A percentile compares a stretch with the other conserved stretches of the same genome.
These are phyloP conservation scores for Phytophthora capsici DNA, from an alignment of 352 stramenopile genomes.

Conservation along the genomic window DNA sequence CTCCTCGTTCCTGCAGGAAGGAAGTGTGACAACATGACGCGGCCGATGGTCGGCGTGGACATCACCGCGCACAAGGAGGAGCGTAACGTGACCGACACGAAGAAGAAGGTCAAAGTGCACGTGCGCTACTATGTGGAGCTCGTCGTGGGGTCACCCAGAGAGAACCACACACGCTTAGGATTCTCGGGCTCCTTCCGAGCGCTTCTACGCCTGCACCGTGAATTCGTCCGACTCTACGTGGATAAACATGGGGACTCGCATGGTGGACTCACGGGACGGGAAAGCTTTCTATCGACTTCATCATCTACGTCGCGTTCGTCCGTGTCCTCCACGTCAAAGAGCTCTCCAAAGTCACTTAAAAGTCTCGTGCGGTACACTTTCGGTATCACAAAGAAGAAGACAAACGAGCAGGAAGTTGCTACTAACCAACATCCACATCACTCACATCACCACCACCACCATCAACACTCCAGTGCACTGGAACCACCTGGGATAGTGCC, in stretches of 20 bases:
- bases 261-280: slow-evolving; percentile 22
- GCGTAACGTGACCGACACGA: slow-evolving; percentile 52
- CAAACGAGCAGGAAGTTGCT: slow-evolving; percentile 10
- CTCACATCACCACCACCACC: slow-evolving; percentile 11
- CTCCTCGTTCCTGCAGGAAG: not conserved
- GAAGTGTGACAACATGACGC: slow-evolving; percentile 29
- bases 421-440: slow-evolving; percentile 27
- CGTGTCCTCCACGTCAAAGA: slow-evolving; percentile 40
- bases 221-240: slow-evolving; percentile 48
- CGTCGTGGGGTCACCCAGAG: slow-evolving; percentile 55
- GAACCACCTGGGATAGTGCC: slow-evolving; percentile 41
- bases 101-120: slow-evolving; percentile 51
- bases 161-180: slow-evolving; percentile 60
- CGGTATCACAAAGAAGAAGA: slow-evolving; percentile 36
- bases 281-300: slow-evolving; percentile 54
- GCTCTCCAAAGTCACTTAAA: slow-evolving; percentile 39
- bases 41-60: slow-evolving; percentile 52
- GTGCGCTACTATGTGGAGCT: slow-evolving; percentile 81
- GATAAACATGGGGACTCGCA: slow-evolving; percentile 44
- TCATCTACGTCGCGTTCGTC: slow-evolving; percentile 57
- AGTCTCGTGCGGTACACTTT: slow-evolving; percentile 36
- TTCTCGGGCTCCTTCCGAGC: slow-evolving; percentile 73
- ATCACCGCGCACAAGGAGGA: slow-evolving; percentile 74
- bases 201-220: slow-evolving; percentile 57
- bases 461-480: slow-evolving; percentile 6